Conservation (phyloP, 2,329 filamentous ascomycete species). For the Ceratocystis huliohia region DNA sequence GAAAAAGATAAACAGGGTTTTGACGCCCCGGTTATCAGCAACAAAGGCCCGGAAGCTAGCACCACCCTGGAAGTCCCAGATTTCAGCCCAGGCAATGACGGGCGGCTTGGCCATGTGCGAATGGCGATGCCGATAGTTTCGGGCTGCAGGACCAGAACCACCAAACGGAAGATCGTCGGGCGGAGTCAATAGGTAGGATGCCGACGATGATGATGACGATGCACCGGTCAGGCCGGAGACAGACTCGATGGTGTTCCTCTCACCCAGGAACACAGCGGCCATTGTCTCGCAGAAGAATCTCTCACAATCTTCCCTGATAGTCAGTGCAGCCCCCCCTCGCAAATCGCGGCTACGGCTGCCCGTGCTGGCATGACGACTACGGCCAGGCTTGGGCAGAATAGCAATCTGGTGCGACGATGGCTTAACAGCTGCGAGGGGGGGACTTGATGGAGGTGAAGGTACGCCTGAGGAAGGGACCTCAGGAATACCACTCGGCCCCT, state of each 20-base stretch:
- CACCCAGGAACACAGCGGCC: slow-evolving; percentile 88
- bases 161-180: slow-evolving; percentile 34
- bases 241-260: slow-evolving; percentile 64
- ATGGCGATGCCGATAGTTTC: slow-evolving; percentile 21
- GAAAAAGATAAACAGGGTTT: slow-evolving; percentile 79
- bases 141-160: not conserved
- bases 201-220: slow-evolving; percentile 27
- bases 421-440: slow-evolving; percentile 69
- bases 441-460: slow-evolving; percentile 75
- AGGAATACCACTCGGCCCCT: slow-evolving; percentile 90
- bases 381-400: slow-evolving; percentile 44
- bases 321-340: slow-evolving; percentile 85
- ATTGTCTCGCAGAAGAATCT: slow-evolving; percentile 98
- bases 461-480: slow-evolving; percentile 76
- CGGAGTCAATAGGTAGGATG: slow-evolving; percentile 37
- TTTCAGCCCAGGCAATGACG: slow-evolving; percentile 56
- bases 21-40: slow-evolving; percentile 54
- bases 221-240: slow-evolving; percentile 81
- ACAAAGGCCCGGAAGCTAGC: slow-evolving; percentile 79
- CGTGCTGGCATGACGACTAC: slow-evolving; percentile 22
- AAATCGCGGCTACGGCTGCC: slow-evolving; percentile 35
- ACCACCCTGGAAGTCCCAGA: slow-evolving; percentile 77
- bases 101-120: slow-evolving; percentile 17
- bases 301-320: slow-evolving; percentile 99
- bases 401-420: slow-evolving; percentile 51